These are phyloP conservation scores for Aplosporella prunicola DNA, from an alignment of 2,329 filamentous ascomycete species.

Conservation along the genomic window DNA sequence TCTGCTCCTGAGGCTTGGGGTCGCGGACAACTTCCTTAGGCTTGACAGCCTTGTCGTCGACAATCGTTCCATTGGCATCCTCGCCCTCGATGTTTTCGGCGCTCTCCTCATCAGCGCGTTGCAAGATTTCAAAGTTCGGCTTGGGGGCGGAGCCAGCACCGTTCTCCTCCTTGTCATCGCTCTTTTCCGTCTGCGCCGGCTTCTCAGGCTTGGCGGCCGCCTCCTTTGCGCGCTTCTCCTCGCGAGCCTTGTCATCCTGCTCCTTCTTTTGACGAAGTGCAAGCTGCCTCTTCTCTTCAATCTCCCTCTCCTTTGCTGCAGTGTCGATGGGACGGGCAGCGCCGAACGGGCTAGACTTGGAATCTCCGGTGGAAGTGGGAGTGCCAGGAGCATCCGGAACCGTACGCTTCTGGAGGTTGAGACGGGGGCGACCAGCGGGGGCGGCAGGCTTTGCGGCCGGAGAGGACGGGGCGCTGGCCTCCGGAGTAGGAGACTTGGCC, in stretches of 20 bases:
- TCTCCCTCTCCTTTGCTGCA: constrained; percentile 73
- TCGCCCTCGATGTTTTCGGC: constrained; percentile 23
- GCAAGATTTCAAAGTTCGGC: constrained; percentile 47
- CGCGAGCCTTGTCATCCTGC: constrained; percentile 75
- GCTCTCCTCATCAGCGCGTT: constrained; percentile 30
- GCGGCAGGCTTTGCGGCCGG: constrained; percentile 54
- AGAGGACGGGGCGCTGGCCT: constrained; percentile 66
- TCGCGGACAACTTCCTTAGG: constrained; percentile 46
- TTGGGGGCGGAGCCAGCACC: constrained; percentile 23
- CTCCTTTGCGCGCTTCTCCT: constrained; percentile 48
- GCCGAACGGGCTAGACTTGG: constrained; percentile 89
- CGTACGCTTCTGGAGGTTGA: constrained; percentile 87
- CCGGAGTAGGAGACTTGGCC: constrained; percentile 57
- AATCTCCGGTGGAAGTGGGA: constrained; percentile 44
- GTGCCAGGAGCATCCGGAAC: constrained; percentile 61
- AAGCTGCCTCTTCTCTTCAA: constrained; percentile 77
- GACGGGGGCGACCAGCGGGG: constrained; percentile 60
- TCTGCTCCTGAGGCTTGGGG: constrained; percentile 30
- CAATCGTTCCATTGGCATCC: constrained; percentile 41
- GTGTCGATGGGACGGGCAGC: constrained; percentile 92
- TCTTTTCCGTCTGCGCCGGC: constrained; percentile 30
- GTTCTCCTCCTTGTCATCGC: constrained; percentile 15
- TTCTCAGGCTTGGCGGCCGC: constrained; percentile 46
- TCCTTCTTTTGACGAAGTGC: constrained; percentile 74
- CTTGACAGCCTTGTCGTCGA: constrained; percentile 45